Evolutionary conservation across 495 filamentous ascomycete species (phyloP).

Genomic region (Apodospora peruviana): DNA sequence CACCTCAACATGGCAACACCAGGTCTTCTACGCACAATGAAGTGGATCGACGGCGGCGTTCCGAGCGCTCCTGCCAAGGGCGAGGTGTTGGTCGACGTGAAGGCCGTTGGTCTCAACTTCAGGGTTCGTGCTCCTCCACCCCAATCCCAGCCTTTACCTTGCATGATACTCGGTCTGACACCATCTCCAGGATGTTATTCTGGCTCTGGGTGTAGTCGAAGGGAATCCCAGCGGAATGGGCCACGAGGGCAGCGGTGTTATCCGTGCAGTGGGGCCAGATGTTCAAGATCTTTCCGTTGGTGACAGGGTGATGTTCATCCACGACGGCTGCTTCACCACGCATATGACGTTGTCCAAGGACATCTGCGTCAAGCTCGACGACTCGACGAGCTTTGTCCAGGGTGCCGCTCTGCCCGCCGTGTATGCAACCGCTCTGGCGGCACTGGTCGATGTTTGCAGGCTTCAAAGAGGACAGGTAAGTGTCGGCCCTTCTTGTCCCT

Average conservation of each 20-base stretch:
- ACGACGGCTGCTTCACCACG: background rate
- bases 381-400: slow-evolving; percentile 29
- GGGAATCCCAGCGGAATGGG: background rate
- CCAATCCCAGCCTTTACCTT: no score
- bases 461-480: slow-evolving; percentile 19
- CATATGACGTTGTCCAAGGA: background rate
- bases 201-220: background rate
- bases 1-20: no score
- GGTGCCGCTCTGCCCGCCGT: slow-evolving; percentile 40
- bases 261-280: background rate
- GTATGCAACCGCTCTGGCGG: slow-evolving; percentile 35
- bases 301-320: background rate
- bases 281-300: background rate
- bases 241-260: background rate
- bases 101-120: background rate
- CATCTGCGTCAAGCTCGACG: slow-evolving; percentile 21
- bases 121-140: no score
- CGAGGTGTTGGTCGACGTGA: background rate
- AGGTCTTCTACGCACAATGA: background rate
- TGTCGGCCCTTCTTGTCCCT: no score
- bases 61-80: background rate
- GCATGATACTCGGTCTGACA: no score
- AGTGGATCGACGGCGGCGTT: background rate
- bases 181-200: background rate
- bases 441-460: slow-evolving; percentile 24